Percentiles rank a stretch among this genome's conserved stretches.
These are phyloP conservation scores for Fraxinus sp. DNA, from an alignment of 305 asterid genomes.

Conservation along the genomic window DNA sequence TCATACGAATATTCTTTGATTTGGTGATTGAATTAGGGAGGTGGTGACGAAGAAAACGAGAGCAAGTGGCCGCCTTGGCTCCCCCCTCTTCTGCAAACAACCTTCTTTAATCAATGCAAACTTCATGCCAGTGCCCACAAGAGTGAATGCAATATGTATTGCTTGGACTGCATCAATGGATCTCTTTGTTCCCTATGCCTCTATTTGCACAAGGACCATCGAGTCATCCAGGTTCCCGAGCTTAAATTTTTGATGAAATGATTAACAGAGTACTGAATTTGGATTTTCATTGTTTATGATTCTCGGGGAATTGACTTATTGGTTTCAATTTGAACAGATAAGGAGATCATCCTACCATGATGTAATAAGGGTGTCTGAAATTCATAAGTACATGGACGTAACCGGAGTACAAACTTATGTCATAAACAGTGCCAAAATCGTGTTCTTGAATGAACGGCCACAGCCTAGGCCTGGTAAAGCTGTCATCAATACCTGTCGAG, in stretches of 20 bases:
- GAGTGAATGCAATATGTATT: constrained; percentile 57
- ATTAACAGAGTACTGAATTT: not conserved
- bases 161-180: constrained; percentile 47
- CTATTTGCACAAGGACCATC: constrained; percentile 40
- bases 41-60: not conserved
- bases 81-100: constrained; percentile 40
- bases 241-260: not conserved
- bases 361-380: constrained; percentile 48
- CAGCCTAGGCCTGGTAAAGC: constrained; percentile 54
- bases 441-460: constrained; percentile 52
- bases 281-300: not conserved
- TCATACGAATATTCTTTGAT: not conserved
- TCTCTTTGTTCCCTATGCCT: constrained; percentile 54
- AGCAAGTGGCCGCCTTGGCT: constrained; percentile 37
- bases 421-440: constrained; percentile 48
- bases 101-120: constrained; percentile 50
- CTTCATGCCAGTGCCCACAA: constrained; percentile 48
- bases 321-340: constrained; percentile 30
- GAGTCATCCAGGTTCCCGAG: constrained; percentile 37
- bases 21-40: constrained; percentile 13
- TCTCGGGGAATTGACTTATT: not conserved
- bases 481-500: constrained; percentile 40
- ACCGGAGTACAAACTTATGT: constrained; percentile 49
- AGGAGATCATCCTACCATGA: constrained; percentile 57
- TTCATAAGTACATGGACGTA: constrained; percentile 48